Percentiles rank a stretch among this genome's conserved stretches.
Evolutionary conservation across 1,139 yeast species (phyloP).

Genomic region (Taphrina flavorubra): DNA sequence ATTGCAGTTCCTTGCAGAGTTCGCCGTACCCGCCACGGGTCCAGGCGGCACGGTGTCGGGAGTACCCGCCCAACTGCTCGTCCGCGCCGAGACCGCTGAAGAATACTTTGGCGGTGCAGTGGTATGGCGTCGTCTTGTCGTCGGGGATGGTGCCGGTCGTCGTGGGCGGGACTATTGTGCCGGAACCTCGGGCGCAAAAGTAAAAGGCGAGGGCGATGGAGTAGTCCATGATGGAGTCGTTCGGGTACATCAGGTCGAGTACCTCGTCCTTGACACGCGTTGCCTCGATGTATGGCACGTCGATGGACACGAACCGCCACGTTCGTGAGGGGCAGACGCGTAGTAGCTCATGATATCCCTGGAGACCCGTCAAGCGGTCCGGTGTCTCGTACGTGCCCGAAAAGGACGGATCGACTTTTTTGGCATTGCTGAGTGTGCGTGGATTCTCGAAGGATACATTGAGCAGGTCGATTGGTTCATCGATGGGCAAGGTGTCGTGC

Average conservation of each 20-base stretch:
- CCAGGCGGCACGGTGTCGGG: constrained; percentile 64
- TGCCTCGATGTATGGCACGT: constrained; percentile 74
- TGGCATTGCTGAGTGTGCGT: constrained; percentile 54
- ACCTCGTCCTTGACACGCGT: constrained; percentile 61
- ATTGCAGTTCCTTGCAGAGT: constrained; percentile 62
- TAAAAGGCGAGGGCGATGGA: constrained; percentile 94
- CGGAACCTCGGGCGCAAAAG: constrained; percentile 75
- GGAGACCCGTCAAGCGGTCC: constrained; percentile 73
- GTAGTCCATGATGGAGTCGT: constrained; percentile 89
- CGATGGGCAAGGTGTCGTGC: constrained; percentile 50
- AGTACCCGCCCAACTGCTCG: constrained; percentile 92
- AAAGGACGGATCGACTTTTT: constrained; percentile 12
- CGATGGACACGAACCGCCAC: constrained; percentile 66
- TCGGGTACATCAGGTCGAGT: constrained; percentile 73
- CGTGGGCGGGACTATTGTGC: constrained; percentile 46
- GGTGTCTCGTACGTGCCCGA: constrained; percentile 62
- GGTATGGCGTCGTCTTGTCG: constrained; percentile 51
- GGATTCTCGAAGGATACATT: constrained; percentile 94
- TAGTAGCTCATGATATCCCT: constrained; percentile 59
- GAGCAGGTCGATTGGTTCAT: constrained; percentile 66
- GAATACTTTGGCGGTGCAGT: constrained; percentile 68
- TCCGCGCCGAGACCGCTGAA: constrained; percentile 98
- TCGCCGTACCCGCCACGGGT: constrained; percentile 50
- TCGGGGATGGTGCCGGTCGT: constrained; percentile 5
- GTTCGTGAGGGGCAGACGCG: constrained; percentile 42